phyloP scores from a whole-genome alignment of 1,284 basidiomycete genomes.

The Boletus semigastroideus region DNA sequence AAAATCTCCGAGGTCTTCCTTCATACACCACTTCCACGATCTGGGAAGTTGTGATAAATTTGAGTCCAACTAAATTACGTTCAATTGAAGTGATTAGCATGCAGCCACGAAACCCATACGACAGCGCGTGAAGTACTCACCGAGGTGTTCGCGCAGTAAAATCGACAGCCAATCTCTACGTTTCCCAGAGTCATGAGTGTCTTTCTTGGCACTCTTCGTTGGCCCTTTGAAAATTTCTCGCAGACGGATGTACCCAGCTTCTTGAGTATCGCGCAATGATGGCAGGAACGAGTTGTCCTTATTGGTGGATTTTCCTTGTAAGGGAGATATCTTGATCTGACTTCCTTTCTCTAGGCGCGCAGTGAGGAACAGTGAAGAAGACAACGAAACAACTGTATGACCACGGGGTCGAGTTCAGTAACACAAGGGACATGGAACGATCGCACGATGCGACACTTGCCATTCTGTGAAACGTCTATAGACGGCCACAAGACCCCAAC shows the following conservation, averaged over 20 bases:
- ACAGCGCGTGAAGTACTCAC: constrained; percentile 36
- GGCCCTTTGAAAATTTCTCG: constrained; percentile 41
- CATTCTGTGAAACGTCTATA: constrained; percentile 51
- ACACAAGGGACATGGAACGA: constrained; percentile 10
- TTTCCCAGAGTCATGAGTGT: constrained; percentile 36
- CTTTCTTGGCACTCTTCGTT: constrained; percentile 10
- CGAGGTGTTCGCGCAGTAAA: constrained; percentile 59
- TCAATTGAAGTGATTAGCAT: constrained; percentile 14
- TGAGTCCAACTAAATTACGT: constrained; percentile 60
- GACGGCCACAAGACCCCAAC: constrained; percentile 74
- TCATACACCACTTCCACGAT: constrained; percentile 66
- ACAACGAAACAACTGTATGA: constrained; percentile 50
- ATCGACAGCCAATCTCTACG: constrained; percentile 66
- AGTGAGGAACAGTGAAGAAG: constrained; percentile 58
- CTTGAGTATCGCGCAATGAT: constrained; percentile 45
- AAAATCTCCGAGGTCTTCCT: constrained; percentile 53
- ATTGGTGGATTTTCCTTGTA: constrained; percentile 40
- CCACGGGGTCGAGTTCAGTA: constrained; percentile 20
- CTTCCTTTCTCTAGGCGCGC: constrained; percentile 50
- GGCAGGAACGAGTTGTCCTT: constrained; percentile 47
- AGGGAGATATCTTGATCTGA: constrained; percentile 46
- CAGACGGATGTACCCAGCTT: constrained; percentile 52
- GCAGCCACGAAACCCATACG: constrained; percentile 1
- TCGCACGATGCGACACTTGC: constrained; percentile 40
- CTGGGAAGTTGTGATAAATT: constrained; percentile 66